These are phyloP conservation scores for Leccinum pachyderme DNA, from an alignment of 1,284 basidiomycete genomes.

Conservation along the genomic window DNA sequence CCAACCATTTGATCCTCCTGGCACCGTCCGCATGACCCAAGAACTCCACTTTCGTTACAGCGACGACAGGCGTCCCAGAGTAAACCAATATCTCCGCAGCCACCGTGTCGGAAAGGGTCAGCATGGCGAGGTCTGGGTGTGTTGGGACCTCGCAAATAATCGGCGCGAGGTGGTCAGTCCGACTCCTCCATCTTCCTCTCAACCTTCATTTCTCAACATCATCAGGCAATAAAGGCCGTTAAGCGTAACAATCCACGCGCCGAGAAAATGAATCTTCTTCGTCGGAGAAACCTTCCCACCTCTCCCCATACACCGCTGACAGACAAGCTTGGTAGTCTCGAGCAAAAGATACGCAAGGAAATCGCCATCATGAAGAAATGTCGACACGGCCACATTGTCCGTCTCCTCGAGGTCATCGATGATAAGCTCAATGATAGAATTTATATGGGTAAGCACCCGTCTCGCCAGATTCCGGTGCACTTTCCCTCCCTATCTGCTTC, in stretches of 20 bases:
- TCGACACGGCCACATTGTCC: constrained; percentile 88
- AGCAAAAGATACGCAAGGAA: constrained; percentile 82
- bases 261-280: constrained; percentile 61
- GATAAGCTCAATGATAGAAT: constrained; percentile 88
- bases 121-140: constrained; percentile 79
- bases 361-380: constrained; percentile 99
- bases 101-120: constrained; percentile 75
- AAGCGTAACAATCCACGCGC: constrained; percentile 55
- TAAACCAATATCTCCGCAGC: constrained; percentile 79
- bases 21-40: constrained; percentile 61
- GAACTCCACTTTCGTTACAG: constrained; percentile 40
- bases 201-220: constrained; percentile 7
- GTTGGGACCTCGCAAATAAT: constrained; percentile 52
- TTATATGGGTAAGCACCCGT: constrained; percentile 76
- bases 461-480: constrained; percentile 14
- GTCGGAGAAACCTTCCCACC: constrained; percentile 52
- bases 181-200: constrained; percentile 8
- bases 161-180: constrained; percentile 41
- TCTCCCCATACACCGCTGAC: constrained; percentile 52
- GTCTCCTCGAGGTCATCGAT: constrained; percentile 93
- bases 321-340: constrained; percentile 67
- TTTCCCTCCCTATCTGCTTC: constrained; percentile 21
- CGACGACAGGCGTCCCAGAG: constrained; percentile 46
- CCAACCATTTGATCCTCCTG: constrained; percentile 43
- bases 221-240: constrained; percentile 83